Evolutionary conservation across 1,284 basidiomycete species (phyloP).

Genomic region (Ustilago tritici): DNA sequence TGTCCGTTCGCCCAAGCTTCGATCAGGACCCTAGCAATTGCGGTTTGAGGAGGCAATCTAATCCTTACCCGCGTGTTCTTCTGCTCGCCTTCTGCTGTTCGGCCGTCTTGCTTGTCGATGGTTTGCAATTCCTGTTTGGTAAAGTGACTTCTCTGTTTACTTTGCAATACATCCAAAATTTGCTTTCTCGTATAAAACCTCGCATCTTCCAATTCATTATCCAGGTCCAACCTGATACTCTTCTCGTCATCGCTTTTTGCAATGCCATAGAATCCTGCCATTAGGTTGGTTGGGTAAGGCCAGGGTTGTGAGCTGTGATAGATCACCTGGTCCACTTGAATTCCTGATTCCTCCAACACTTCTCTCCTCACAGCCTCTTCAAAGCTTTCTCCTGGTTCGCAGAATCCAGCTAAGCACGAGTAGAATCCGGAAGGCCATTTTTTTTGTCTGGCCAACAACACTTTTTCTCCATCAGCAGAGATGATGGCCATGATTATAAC

Average conservation of each 20-base stretch:
- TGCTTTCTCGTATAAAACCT: conserved; percentile 86
- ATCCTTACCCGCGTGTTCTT: conserved; percentile 4
- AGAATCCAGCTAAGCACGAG: conserved; percentile 67
- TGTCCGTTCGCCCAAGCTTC: conserved; percentile 77
- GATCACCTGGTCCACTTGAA: conserved; percentile 82
- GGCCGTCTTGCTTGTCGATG: conserved; percentile 72
- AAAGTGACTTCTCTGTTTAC: conserved; percentile 72
- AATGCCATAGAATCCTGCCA: conserved; percentile 77
- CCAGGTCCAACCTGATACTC: conserved; percentile 85
- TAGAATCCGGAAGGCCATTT: conserved; percentile 72
- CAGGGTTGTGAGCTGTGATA: conserved; percentile 90
- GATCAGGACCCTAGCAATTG: conserved; percentile 80
- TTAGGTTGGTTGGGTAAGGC: conserved; percentile 82
- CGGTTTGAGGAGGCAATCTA: conserved; percentile 71
- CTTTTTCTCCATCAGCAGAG: conserved; percentile 80
- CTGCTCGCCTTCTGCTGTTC: conserved; percentile 69
- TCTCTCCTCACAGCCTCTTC: conserved; percentile 94
- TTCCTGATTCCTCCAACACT: conserved; percentile 93
- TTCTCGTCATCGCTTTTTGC: conserved; percentile 68
- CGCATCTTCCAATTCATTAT: conserved; percentile 96
- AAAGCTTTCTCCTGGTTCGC: conserved; percentile 74
- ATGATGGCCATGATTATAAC: conserved; percentile 93
- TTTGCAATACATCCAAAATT: conserved; percentile 76
- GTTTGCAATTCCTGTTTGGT: conserved; percentile 75
- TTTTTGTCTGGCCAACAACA: conserved; percentile 84